A percentile compares a stretch with the other conserved stretches of the same genome.
These are phyloP conservation scores for Kazachstania sp. DNA, from an alignment of 1,139 yeast genomes.

Conservation along the genomic window DNA sequence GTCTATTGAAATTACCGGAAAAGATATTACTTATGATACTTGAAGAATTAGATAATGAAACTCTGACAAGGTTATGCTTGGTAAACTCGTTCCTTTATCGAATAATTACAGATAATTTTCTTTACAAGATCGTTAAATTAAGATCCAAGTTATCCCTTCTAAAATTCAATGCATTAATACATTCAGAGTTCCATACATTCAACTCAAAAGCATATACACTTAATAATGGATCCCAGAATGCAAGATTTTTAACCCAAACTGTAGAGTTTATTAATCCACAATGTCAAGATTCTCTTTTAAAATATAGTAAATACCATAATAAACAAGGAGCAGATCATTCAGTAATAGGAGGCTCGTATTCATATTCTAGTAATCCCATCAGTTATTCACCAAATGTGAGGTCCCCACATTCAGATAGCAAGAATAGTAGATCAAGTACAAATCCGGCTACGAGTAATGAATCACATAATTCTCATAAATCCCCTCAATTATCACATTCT, in stretches of 20 bases:
- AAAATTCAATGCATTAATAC: constrained; percentile 26
- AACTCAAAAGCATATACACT: not conserved
- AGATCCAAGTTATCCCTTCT: constrained; percentile 21
- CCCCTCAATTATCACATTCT: not conserved
- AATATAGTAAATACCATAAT: constrained; percentile 24
- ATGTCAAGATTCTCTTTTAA: constrained; percentile 28
- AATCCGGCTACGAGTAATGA: not conserved
- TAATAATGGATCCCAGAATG: constrained; percentile 13
- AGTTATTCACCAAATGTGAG: not conserved
- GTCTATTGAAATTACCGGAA: constrained; percentile 10
- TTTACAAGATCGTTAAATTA: constrained; percentile 21
- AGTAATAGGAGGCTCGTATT: constrained; percentile 25
- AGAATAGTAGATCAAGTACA: not conserved
- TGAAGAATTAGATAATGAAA: constrained; percentile 15
- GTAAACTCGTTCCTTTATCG: constrained; percentile 22
- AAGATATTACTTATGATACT: constrained; percentile 19
- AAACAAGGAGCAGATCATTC: constrained; percentile 10
- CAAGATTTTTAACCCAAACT: constrained; percentile 22
- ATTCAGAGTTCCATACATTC: constrained; percentile 19
- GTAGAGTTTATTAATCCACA: constrained; percentile 28
- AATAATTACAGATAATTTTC: constrained; percentile 19
- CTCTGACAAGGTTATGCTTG: constrained; percentile 18
- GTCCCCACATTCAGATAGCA: not conserved
- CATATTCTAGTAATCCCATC: constrained; percentile 7
- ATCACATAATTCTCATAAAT: too few species aligned